Conservation (phyloP, 345 rosid species). For the Aquilaria malaccensis region DNA sequence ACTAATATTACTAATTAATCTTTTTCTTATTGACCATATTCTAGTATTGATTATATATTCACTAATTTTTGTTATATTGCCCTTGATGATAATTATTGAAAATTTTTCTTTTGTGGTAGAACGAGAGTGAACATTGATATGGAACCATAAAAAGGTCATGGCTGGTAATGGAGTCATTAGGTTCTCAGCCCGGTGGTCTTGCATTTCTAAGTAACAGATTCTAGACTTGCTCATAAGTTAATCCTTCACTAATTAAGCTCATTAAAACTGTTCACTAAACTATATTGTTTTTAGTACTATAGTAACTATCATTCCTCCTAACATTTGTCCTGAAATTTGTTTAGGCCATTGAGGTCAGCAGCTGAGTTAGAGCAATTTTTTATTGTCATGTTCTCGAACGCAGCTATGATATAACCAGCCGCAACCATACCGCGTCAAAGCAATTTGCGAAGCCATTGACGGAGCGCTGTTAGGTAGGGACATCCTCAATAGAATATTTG, state of each 20-base stretch:
- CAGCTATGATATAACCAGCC: conserved; percentile 25
- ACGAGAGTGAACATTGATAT: conserved; percentile 29
- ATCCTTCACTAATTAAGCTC: no score
- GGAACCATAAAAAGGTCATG: conserved; percentile 28
- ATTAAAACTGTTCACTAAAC: no score
- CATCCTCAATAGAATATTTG: conserved; percentile 19
- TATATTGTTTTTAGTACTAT: not conserved
- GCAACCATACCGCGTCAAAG: conserved; percentile 15
- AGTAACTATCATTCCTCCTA: no score
- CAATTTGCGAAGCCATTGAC: conserved; percentile 21
- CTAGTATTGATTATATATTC: no score
- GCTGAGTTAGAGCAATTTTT: conserved; percentile 21
- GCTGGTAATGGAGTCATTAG: conserved; percentile 19
- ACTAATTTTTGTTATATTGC: no score
- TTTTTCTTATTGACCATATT: no score
- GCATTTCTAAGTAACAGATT: no score
- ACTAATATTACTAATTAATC: no score
- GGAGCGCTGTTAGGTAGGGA: conserved; percentile 11
- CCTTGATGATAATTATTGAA: no score
- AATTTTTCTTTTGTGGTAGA: no score
- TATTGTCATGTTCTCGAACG: accelerated
- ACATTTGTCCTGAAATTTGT: not conserved
- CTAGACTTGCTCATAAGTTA: no score
- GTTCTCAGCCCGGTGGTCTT: no score
- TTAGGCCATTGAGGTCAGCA: conserved; percentile 24